Evolutionary conservation across 2,329 filamentous ascomycete species (phyloP), one percentile per base, ranked within the genome.

Genomic region (Xylariaceae sp.): DNA sequence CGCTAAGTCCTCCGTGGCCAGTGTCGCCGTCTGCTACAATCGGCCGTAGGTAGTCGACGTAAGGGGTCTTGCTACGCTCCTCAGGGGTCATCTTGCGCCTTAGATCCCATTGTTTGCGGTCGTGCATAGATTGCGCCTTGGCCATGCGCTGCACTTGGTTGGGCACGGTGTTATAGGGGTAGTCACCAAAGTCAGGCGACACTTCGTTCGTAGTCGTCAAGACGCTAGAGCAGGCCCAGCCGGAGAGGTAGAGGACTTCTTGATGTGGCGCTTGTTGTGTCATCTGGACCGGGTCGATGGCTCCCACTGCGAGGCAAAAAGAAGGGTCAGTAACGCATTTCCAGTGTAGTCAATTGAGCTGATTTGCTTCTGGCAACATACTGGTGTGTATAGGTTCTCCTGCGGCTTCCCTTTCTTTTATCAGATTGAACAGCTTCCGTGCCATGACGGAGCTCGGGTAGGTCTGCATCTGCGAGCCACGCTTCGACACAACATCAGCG

Each of bases 261-360:
- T 97, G 94, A 75, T 97, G 90, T 5, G 90, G 84, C 13, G 94
- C 94, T 77, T 97, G 94, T 73, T 99, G 94, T 42, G 94, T 96
- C 94, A 99, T 97, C 76, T 99, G 94, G 9, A 97, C 86, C n/a
- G 94, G 94, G 70, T 99, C 94, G 74, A 99, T 95, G 55, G 92
- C 94, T 64, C 94, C 94, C 89, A 99, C 90, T 93, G 58, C 24
- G 51, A 0, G 47, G 5, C 5, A 15, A 20, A 36, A 11, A 23
- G 8, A 21, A 6, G 16, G 4, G 6, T 58, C 21, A 62, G 51
- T 16, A 13, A 7, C 32, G 18, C 23, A 10, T 6, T 26, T 20
- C 6, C 18, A 18, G 1, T 8, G 15, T 24, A 33, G 24, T 6
- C 6, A 4, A 13, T 23, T 2, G 18, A 3, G 21, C 10, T 32